phyloP scores from a whole-genome alignment of 176 grass and related monocot genomes.

The Oryza rufipogon region DNA sequence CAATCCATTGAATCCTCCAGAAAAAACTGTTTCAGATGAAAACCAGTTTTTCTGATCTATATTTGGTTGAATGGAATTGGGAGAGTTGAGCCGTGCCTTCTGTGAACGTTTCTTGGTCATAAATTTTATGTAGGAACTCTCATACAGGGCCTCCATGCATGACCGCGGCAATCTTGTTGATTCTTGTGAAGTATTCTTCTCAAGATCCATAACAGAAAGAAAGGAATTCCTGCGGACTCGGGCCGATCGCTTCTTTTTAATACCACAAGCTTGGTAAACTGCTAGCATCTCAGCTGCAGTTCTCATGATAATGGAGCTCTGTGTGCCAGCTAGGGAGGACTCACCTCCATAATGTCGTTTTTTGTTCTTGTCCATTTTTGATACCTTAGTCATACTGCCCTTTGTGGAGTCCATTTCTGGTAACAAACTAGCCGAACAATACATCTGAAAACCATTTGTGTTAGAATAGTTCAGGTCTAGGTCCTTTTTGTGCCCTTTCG shows the following conservation, averaged over 20 bases:
- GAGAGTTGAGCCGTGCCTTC: slow-evolving; percentile 30
- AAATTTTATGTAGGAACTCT: slow-evolving; percentile 45
- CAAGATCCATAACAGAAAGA: slow-evolving; percentile 31
- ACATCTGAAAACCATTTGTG: slow-evolving; percentile 30
- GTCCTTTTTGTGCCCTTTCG: slow-evolving; percentile 5
- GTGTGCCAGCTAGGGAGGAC: slow-evolving; percentile 27
- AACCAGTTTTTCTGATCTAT: slow-evolving; percentile 22
- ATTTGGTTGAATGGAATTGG: slow-evolving; percentile 34
- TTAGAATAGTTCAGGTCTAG: slow-evolving; percentile 35
- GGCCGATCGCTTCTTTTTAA: slow-evolving; percentile 59
- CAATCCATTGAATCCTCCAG: slow-evolving; percentile 9
- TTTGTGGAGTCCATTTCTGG: slow-evolving; percentile 28
- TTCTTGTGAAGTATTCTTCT: slow-evolving; percentile 35
- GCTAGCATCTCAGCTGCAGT: slow-evolving; percentile 49
- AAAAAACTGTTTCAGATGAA: slow-evolving; percentile 25
- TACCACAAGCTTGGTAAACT: slow-evolving; percentile 39
- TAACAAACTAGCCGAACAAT: slow-evolving; percentile 28
- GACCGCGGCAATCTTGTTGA: slow-evolving; percentile 22
- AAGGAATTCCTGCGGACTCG: slow-evolving; percentile 42
- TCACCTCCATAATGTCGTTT: slow-evolving; percentile 6
- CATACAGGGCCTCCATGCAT: slow-evolving; percentile 54
- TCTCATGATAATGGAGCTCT: slow-evolving; percentile 28
- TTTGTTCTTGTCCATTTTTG: slow-evolving; percentile 7
- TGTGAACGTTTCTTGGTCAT: slow-evolving; percentile 59
- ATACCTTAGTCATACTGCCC: slow-evolving; percentile 24